Evolutionary conservation across 2,329 filamentous ascomycete species (phyloP), one percentile per base, ranked within the genome.

Genomic region (Fusarium multiceps): DNA sequence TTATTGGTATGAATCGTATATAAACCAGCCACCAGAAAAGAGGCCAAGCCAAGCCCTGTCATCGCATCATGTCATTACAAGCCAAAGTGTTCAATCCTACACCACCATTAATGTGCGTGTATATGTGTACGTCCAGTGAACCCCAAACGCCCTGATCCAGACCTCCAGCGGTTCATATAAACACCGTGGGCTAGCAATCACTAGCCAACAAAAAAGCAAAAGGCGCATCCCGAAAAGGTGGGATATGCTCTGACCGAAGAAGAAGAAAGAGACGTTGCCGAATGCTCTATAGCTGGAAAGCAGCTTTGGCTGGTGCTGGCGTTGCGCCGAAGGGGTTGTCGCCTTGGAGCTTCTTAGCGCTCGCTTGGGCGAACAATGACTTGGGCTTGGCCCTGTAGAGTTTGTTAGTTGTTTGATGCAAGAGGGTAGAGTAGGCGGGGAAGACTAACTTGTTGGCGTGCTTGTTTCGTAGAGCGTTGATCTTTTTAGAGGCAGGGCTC

Each of bases 401-500:
- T 10, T 6, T 61, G 67, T 77, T 74, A 77, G 75, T 37, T 25
- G n/a, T 20, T 23, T 41, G 28, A 18, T 12, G 3, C 13, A 8
- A 16, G 12, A 21, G 1, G 21, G 9, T 12, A 13, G 7, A 32
- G 9, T 9, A 50, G 21, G 20, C 8, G 27, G 42, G 43, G 42
- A 8, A 41, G 47, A 86, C 88, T 78, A 85, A 93, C 91, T 94
- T 95, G 82, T 87, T 87, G 68, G 90, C 90, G 76, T 93, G 90
- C 84, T 93, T 94, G 82, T 88, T 92, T 81, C 92, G 92, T 80
- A 94, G 89, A 42, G 91, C 90, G 69, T 87, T 91, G 75, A 96
- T 87, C 86, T 96, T 96, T 80, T 92, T 90, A 20, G 90, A 92
- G 80, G 92, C 94, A 37, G 93, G 93, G 74, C 91, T 94, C 90